Conservation (phyloP, 108 stramenopile species). For the Discostella pseudostelligera region DNA sequence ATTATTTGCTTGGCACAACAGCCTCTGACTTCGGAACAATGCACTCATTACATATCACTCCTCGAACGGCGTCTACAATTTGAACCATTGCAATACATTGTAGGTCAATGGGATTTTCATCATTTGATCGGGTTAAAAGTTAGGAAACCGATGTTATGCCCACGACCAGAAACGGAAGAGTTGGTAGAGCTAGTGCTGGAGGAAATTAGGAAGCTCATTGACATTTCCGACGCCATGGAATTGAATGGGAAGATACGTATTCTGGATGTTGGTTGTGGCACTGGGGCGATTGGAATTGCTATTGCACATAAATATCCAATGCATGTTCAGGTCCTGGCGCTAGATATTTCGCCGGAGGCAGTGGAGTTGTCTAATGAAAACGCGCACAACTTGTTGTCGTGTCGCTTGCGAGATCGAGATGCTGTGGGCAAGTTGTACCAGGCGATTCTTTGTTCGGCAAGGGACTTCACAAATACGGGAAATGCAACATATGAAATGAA, state of each 20-base stretch:
- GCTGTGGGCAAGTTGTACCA: conserved; percentile 22
- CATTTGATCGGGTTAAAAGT: conserved; percentile 61
- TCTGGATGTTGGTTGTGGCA: conserved; percentile 91
- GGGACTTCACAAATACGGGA: conserved; percentile 48
- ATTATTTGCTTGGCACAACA: conserved; percentile 22
- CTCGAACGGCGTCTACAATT: conserved; percentile 56
- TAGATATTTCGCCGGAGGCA: conserved; percentile 81
- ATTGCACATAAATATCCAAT: conserved; percentile 59
- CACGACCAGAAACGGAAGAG: conserved; percentile 95
- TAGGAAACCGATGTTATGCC: conserved; percentile 82
- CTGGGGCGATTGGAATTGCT: conserved; percentile 90
- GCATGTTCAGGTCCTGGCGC: conserved; percentile 59
- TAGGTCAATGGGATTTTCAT: conserved; percentile 95
- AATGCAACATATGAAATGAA: conserved; percentile 26
- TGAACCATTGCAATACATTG: conserved; percentile 92
- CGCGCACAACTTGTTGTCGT: conserved; percentile 53
- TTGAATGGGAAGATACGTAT: conserved; percentile 53
- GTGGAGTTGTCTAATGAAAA: conserved; percentile 77
- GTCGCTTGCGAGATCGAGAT: background rate
- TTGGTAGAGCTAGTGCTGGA: conserved; percentile 71
- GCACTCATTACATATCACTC: conserved; percentile 31
- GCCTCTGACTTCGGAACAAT: conserved; percentile 46
- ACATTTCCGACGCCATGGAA: background rate
- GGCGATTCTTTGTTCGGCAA: conserved; percentile 50
- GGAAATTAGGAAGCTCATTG: conserved; percentile 28